phyloP scores from a whole-genome alignment of 495 filamentous ascomycete genomes.

The Diplogelasinospora grovesii region DNA sequence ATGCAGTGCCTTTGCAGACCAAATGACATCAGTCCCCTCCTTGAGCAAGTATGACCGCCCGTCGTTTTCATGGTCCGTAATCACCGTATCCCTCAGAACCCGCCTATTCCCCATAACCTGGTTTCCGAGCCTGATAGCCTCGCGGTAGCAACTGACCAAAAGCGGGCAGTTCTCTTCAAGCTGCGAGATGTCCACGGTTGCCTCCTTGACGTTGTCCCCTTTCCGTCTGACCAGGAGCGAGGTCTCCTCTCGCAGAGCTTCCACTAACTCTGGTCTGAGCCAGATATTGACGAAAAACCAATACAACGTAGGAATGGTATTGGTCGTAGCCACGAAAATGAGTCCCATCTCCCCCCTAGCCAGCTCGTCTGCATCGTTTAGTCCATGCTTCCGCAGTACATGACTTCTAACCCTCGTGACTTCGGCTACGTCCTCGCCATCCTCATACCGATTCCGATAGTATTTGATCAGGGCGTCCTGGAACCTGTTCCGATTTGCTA shows the following conservation, averaged over 20 bases:
- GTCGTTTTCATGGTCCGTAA: conserved; percentile 9
- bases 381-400: conserved; percentile 4
- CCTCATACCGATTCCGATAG: conserved; percentile 6
- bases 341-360: conserved; percentile 9
- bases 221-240: conserved; percentile 10
- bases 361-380: conserved; percentile 6
- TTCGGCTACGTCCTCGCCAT: background rate
- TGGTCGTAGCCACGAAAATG: conserved; percentile 11
- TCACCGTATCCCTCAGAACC: conserved; percentile 25
- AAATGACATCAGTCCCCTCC: conserved; percentile 25
- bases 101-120: conserved; percentile 13
- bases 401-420: conserved; percentile 3
- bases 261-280: conserved; percentile 8
- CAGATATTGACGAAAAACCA: conserved; percentile 11
- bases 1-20: conserved; percentile 22
- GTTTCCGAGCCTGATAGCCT: conserved; percentile 14
- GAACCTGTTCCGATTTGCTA: conserved; percentile 14
- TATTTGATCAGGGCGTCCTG: conserved; percentile 5
- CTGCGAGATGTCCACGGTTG: background rate
- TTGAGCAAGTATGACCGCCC: conserved; percentile 18
- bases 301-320: conserved; percentile 17
- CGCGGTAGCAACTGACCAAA: conserved; percentile 15
- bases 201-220: background rate
- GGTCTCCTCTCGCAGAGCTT: conserved; percentile 5
- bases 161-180: conserved; percentile 13